Conservation (phyloP, 371 early-diverging fungal genomes). For the Cladochytrium tenue region DNA sequence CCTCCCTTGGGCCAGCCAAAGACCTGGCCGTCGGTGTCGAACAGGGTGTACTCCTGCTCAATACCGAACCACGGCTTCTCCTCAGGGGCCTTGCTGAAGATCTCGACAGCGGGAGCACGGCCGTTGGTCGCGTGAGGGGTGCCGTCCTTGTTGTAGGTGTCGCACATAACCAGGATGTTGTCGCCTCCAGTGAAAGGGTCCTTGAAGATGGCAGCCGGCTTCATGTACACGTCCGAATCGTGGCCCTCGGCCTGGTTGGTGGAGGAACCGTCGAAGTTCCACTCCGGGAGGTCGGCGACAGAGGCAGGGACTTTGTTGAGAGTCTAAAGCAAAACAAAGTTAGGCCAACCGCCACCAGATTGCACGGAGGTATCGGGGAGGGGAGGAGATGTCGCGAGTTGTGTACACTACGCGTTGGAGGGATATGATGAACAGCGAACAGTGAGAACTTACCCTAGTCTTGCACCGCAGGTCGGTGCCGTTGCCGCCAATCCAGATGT, state of each 20-base stretch:
- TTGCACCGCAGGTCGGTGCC: too few relatives aligned
- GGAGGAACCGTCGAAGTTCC: slow-evolving; percentile 68
- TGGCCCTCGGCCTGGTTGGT: slow-evolving; percentile 65
- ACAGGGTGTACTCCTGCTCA: too few relatives aligned
- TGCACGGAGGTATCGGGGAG: too few relatives aligned
- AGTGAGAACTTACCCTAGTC: too few relatives aligned
- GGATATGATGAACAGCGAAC: neutral
- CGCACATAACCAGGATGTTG: slow-evolving; percentile 62
- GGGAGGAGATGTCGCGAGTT: too few relatives aligned
- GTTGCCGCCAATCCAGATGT: too few relatives aligned
- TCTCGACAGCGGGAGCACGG: slow-evolving; percentile 45
- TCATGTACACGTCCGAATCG: slow-evolving; percentile 61
- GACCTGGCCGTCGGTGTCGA: too few relatives aligned
- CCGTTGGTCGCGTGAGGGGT: slow-evolving; percentile 60
- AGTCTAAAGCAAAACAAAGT: neutral
- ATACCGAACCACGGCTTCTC: too few relatives aligned
- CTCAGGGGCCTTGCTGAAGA: slow-evolving; percentile 49
- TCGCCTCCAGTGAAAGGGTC: slow-evolving; percentile 67
- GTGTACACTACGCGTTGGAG: too few relatives aligned
- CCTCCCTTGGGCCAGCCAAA: too few relatives aligned
- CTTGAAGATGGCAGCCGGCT: slow-evolving; percentile 56
- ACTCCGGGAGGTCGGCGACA: slow-evolving; percentile 54
- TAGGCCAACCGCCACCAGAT: neutral
- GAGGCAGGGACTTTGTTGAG: slow-evolving; percentile 43
- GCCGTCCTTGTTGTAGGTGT: too few relatives aligned